These are phyloP conservation scores for Hirsutella minnesotensis DNA, from an alignment of 2,329 filamentous ascomycete genomes.

Conservation along the genomic window DNA sequence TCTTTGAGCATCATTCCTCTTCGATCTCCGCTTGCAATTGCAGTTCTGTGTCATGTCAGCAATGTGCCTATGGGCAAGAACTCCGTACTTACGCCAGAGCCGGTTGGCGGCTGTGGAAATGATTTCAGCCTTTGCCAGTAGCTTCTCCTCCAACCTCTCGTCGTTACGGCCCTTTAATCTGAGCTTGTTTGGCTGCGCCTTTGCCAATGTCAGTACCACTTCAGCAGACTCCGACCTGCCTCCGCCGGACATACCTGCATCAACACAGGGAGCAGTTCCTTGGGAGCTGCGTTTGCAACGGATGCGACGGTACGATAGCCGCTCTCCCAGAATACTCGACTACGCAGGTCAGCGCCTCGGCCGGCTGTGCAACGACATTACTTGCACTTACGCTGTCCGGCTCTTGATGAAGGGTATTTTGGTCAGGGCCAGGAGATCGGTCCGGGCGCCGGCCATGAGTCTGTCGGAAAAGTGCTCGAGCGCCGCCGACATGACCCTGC, in stretches of 20 bases:
- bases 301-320: conserved; percentile 57
- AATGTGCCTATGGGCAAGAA: neutral
- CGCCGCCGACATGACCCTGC: conserved; percentile 56
- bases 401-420: conserved; percentile 68
- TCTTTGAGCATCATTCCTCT: no score
- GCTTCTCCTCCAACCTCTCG: conserved; percentile 49
- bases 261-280: conserved; percentile 58
- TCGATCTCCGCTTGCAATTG: conserved; percentile 40
- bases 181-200: conserved; percentile 57
- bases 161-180: conserved; percentile 42
- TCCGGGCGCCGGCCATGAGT: conserved; percentile 57
- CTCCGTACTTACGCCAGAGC: conserved; percentile 45
- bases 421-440: conserved; percentile 58
- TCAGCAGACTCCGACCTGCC: neutral
- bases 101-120: conserved; percentile 59
- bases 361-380: no score
- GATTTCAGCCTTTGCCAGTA: conserved; percentile 53
- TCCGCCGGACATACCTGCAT: conserved; percentile 40
- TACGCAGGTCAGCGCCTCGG: conserved; percentile 7
- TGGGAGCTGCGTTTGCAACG: conserved; percentile 56
- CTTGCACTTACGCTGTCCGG: conserved; percentile 53
- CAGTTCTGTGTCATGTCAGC: conserved; percentile 10
- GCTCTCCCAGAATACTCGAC: conserved; percentile 60
- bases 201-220: conserved; percentile 2
- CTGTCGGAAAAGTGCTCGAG: conserved; percentile 67